These are phyloP conservation scores for Cyclaneusma minus DNA, from an alignment of 2,329 filamentous ascomycete species.

Conservation along the genomic window DNA sequence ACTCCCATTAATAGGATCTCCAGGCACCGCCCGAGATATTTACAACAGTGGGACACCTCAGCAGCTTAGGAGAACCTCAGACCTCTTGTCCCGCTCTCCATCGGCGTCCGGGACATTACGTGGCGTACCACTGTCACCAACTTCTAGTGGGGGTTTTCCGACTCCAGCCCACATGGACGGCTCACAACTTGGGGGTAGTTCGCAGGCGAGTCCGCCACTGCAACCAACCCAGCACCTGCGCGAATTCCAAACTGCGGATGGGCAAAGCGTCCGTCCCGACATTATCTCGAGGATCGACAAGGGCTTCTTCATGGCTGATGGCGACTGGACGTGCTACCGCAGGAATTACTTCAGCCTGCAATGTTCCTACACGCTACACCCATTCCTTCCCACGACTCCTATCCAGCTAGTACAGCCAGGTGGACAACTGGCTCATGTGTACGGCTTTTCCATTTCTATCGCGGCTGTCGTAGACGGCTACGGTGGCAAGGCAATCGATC, in stretches of 20 bases:
- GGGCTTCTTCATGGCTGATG: conserved; percentile 50
- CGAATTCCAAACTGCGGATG: conserved; percentile 29
- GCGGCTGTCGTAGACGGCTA: conserved; percentile 49
- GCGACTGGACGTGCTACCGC: conserved; percentile 60
- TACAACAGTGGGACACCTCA: conserved; percentile 16
- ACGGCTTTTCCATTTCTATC: conserved; percentile 48
- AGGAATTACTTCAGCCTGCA: conserved; percentile 58
- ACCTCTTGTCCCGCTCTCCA: conserved; percentile 17
- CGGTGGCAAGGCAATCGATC: conserved; percentile 46
- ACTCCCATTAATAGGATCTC: conserved; percentile 16
- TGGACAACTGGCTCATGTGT: conserved; percentile 25
- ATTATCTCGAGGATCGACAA: conserved; percentile 56
- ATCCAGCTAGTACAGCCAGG: conserved; percentile 19
- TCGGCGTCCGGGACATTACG: conserved; percentile 13
- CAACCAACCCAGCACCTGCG: conserved; percentile 24
- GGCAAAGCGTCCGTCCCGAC: conserved; percentile 37
- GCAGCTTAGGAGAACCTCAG: conserved; percentile 14
- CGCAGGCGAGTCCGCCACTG: conserved; percentile 18
- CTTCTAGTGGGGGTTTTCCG: conserved; percentile 17
- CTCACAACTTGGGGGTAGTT: conserved; percentile 5
- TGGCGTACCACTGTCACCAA: conserved; percentile 17
- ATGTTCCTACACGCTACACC: conserved; percentile 44
- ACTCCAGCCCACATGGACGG: conserved; percentile 18
- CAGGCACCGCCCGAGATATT: conserved; percentile 16
- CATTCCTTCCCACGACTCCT: conserved; percentile 27